Evolutionary conservation across 352 stramenopile species (phyloP).

Genomic region (Peronospora destructor): DNA sequence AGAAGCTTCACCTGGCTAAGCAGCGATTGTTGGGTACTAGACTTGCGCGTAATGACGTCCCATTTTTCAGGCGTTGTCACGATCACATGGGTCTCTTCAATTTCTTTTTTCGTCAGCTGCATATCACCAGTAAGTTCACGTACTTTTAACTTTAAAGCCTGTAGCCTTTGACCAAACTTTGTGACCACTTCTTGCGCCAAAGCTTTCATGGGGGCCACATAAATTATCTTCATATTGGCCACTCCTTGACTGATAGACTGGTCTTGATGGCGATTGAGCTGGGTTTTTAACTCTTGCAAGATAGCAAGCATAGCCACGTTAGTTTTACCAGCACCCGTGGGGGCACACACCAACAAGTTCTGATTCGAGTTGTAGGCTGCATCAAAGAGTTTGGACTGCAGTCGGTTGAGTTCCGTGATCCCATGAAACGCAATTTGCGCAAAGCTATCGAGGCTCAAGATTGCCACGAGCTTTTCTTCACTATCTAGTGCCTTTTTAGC

Average conservation of each 20-base stretch:
- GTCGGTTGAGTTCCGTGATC: constrained; percentile 89
- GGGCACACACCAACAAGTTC: constrained; percentile 94
- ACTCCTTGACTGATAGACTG: constrained; percentile 26
- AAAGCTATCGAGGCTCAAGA: constrained; percentile 59
- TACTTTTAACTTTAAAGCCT: constrained; percentile 64
- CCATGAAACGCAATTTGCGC: constrained; percentile 74
- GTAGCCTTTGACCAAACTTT: constrained; percentile 92
- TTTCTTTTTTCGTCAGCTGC: constrained; percentile 96
- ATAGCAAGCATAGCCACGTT: constrained; percentile 98
- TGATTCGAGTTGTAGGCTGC: constrained; percentile 93
- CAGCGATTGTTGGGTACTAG: constrained; percentile 84
- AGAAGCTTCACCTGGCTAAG: constrained; percentile 91
- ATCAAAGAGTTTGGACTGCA: constrained; percentile 97
- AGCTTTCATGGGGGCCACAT: constrained; percentile 96
- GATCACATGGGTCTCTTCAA: constrained; percentile 92
- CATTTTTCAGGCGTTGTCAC: constrained; percentile 99
- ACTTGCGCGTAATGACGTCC: constrained; percentile 99
- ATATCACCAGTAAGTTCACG: constrained; percentile 96
- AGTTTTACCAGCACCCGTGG: constrained; percentile 95
- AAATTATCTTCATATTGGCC: constrained; percentile 91
- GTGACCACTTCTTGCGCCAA: constrained; percentile 98
- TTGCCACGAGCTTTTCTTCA: constrained; percentile 56
- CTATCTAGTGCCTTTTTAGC: constrained; percentile 51
- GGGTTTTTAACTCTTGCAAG: constrained; percentile 85
- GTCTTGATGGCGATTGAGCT: constrained; percentile 41